Conservation (phyloP, 75 land plant species). For the Pinus tabuliformis region DNA sequence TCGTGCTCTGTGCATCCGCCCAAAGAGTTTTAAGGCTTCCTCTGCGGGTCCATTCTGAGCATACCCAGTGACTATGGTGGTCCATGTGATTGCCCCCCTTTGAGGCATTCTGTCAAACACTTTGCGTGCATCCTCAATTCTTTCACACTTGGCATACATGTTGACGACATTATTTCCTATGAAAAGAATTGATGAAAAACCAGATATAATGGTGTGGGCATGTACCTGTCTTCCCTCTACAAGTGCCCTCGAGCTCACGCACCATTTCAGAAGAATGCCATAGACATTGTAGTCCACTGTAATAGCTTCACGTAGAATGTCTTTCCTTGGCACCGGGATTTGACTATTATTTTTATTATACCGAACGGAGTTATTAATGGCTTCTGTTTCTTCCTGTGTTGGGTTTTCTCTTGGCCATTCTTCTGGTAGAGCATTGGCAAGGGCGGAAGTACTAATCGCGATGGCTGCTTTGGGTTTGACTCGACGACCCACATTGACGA, state of each 20-base stretch:
- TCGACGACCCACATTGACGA: not conserved
- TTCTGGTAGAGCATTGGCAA: not conserved
- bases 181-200: constrained; percentile 21
- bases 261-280: constrained; percentile 14
- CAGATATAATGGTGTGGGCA: constrained; percentile 21
- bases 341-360: not conserved
- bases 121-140: constrained; percentile 26
- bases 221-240: constrained; percentile 35
- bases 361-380: too few species aligned
- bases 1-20: constrained; percentile 38
- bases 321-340: not conserved
- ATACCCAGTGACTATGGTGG: constrained; percentile 49
- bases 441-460: not conserved
- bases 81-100: constrained; percentile 54
- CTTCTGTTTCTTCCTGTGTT: not conserved
- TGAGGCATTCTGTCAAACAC: constrained; percentile 47
- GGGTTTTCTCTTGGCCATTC: not conserved
- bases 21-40: constrained; percentile 40
- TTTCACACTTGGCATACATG: constrained; percentile 52
- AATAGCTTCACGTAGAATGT: not conserved
- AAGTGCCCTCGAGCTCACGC: constrained; percentile 19
- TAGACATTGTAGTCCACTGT: not conserved
- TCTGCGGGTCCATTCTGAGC: constrained; percentile 31
- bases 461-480: not conserved
- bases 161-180: constrained; percentile 51